Conservation (phyloP, 2,329 filamentous ascomycete genomes). For the Byssoonygena ceratinophila region DNA sequence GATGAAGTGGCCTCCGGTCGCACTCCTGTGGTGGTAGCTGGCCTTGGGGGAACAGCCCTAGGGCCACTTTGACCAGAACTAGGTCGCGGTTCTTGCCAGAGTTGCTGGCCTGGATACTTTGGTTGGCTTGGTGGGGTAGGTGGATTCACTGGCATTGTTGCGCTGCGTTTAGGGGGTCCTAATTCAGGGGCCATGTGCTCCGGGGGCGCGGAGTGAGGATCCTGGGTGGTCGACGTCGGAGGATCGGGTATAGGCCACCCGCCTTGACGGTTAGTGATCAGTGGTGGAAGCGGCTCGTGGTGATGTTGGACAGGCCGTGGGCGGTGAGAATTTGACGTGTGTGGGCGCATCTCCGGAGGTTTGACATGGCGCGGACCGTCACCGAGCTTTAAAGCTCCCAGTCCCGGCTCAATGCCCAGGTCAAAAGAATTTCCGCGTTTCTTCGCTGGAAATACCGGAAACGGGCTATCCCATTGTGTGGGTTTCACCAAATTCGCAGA, state of each 20-base stretch:
- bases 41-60: conserved; percentile 19
- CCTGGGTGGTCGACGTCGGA: conserved; percentile 1
- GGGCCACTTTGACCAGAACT: conserved; percentile 10
- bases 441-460: conserved; percentile 34
- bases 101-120: conserved; percentile 29
- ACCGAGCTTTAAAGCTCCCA: conserved; percentile 33
- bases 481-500: conserved; percentile 26
- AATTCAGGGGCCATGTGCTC: conserved; percentile 22
- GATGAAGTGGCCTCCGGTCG: conserved; percentile 13
- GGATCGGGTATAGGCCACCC: neutral
- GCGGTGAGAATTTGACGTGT: conserved; percentile 31
- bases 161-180: conserved; percentile 27
- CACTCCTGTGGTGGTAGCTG: conserved; percentile 22
- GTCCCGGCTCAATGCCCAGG: conserved; percentile 29
- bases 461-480: conserved; percentile 41
- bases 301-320: conserved; percentile 24
- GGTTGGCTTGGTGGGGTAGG: conserved; percentile 18
- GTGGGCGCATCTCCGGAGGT: conserved; percentile 24
- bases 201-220: conserved; percentile 4
- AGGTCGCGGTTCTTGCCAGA: conserved; percentile 26
- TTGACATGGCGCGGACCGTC: conserved; percentile 22
- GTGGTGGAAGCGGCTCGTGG: conserved; percentile 7
- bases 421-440: conserved; percentile 28
- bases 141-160: conserved; percentile 28
- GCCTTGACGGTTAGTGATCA: conserved; percentile 7